phyloP scores from a whole-genome alignment of 768 basidiomycete genomes.

The Trametes elegans region DNA sequence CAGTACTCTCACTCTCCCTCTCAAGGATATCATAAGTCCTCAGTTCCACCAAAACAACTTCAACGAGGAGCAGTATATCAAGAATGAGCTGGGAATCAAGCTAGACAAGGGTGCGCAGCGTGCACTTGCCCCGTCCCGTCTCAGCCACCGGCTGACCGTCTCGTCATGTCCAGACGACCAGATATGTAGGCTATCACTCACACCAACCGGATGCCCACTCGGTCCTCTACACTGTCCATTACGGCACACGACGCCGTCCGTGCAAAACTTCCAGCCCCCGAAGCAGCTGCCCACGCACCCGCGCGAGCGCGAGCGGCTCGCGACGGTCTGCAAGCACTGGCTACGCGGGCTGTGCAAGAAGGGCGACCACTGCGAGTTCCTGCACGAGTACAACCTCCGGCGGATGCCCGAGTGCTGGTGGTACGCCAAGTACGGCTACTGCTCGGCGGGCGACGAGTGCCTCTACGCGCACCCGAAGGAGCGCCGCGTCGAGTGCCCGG shows the following conservation, averaged over 20 bases:
- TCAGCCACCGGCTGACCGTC: constrained; percentile 3
- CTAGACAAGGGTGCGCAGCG: constrained; percentile 76
- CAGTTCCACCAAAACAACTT: constrained; percentile 96
- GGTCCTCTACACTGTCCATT: constrained; percentile 90
- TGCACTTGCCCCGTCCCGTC: not conserved
- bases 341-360: constrained; percentile 97
- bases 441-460: constrained; percentile 95
- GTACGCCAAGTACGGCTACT: constrained; percentile 98
- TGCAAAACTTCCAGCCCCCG: constrained; percentile 87
- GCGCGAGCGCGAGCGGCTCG: constrained; percentile 75
- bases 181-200: constrained; percentile 84
- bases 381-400: constrained; percentile 97
- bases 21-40: constrained; percentile 70
- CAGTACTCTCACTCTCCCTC: constrained; percentile 26
- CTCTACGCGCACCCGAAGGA: constrained; percentile 95
- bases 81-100: constrained; percentile 79
- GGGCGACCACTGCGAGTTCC: constrained; percentile 95
- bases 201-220: constrained; percentile 83
- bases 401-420: constrained; percentile 99
- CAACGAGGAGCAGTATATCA: constrained; percentile 74
- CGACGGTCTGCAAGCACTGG: constrained; percentile 99
- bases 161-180: constrained; percentile 67
- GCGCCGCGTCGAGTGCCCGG: constrained; percentile 88
- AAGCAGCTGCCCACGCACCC: constrained; percentile 81
- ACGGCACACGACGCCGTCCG: constrained; percentile 86